A percentile compares a stretch with the other conserved stretches of the same genome.
These are phyloP conservation scores for Wolfiporia cocos DNA, from an alignment of 1,284 basidiomycete genomes.

Conservation along the genomic window DNA sequence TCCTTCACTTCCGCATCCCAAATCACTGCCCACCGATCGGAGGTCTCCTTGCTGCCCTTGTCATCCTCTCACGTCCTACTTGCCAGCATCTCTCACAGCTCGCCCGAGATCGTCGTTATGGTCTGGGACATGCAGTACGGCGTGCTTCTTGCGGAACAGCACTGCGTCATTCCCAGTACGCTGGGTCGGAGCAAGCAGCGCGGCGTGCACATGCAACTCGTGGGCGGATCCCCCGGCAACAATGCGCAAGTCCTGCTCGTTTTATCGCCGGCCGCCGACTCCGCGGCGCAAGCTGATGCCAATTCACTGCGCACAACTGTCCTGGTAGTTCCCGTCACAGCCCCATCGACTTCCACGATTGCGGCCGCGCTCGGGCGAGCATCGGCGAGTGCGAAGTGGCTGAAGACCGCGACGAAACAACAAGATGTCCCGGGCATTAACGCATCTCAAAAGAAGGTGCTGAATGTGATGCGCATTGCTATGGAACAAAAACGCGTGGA, in stretches of 20 bases:
- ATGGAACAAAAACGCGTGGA: conserved; percentile 22
- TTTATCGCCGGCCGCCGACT: conserved; percentile 36
- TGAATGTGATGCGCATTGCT: conserved; percentile 31
- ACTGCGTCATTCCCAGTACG: conserved; percentile 46
- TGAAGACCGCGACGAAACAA: conserved; percentile 16
- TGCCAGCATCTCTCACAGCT: conserved; percentile 33
- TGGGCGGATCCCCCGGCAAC: conserved; percentile 15
- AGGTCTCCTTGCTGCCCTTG: conserved; percentile 45
- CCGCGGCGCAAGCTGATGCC: conserved; percentile 9
- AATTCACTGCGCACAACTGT: conserved; percentile 39
- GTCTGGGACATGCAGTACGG: conserved; percentile 72
- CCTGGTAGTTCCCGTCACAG: conserved; percentile 48
- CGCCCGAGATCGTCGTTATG: conserved; percentile 46
- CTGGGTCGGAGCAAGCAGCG: conserved; percentile 31
- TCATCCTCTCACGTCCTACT: conserved; percentile 62
- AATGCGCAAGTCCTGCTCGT: conserved; percentile 55
- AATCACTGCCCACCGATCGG: conserved; percentile 8
- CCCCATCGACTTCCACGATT: conserved; percentile 49
- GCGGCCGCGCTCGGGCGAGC: conserved; percentile 55
- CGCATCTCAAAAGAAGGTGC: conserved; percentile 27
- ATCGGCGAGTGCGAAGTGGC: conserved; percentile 44
- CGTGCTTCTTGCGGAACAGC: conserved; percentile 52
- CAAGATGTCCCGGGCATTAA: conserved; percentile 19
- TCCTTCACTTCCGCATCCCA: conserved; percentile 20
- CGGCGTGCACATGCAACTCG: conserved; percentile 27